Base-by-base conservation (phyloP, 2,329 filamentous ascomycete species). In the Penicillium vulpinum region DNA sequence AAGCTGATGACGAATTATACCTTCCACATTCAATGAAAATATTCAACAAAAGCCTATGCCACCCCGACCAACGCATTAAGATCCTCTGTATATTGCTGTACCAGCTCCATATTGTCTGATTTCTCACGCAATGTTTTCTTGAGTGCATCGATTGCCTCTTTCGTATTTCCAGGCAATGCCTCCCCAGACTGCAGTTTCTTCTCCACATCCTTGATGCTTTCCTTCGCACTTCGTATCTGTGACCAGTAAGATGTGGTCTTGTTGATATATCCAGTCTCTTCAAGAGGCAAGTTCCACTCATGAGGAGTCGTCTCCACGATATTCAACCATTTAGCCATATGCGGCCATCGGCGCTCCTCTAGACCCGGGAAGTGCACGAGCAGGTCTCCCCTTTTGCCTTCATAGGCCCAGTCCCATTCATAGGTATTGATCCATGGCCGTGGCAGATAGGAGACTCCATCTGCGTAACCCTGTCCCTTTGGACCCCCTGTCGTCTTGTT, bases 281-380 rank as follows among this genome's bases (percentile, higher is more conserved):
- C 46, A 9, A 69, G 47, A 15, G 61, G 61, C 7, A 68, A 22
- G 36, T 66, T 62, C 66, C 63, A 70, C 41, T 63, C 47, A 2
- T 60, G 51, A 2, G 57, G 63, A 8, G 54, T 59, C 16, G 38
- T 56, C 39, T 67, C 65, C 6, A 67, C 59, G 11, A 62, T 56
- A 33, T 68, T 61, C 51, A 70, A 18, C 67, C 67, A 72, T 28
- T 61, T 62, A 3, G 57, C 54, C 66, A 71, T 72, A 44, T 65
- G 60, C 9, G 56, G 43, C 63, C 61, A 65, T 28, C 69, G 62
- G n/a, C 62, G 51, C 7, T 69, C 62, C 16, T 59, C 60, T 1
- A 67, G 48, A 9, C 70, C 70, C 0, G 70, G 66, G 36, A 71
- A 70, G 54, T 73, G 70, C 16, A 73, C 67, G 4, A 72, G 61